Conservation (phyloP, 139 green algal species). For the Asterochloris sp. region DNA sequence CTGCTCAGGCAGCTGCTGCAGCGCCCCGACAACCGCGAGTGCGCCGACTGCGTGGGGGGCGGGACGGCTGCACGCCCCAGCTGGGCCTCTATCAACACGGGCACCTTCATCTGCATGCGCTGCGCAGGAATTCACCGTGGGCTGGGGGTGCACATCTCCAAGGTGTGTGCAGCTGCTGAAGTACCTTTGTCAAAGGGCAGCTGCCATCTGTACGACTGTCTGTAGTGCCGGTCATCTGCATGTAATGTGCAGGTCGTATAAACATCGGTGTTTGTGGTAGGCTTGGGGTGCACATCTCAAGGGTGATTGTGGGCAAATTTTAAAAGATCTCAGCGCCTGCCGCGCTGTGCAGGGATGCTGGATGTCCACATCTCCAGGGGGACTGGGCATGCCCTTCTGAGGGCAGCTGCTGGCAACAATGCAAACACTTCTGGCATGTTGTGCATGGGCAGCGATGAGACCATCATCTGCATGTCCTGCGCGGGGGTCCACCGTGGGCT, state of each 20-base stretch:
- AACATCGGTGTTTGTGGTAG: background rate
- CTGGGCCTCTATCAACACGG: conserved; percentile 72
- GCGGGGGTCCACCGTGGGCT: conserved; percentile 58
- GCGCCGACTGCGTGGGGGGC: conserved; percentile 57
- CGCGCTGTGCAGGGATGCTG: too few relatives aligned
- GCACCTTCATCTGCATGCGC: conserved; percentile 74
- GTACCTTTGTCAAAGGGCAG: background rate
- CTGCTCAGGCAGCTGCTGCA: conserved; percentile 48
- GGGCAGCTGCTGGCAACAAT: too few relatives aligned
- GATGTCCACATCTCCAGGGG: too few relatives aligned
- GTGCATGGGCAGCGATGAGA: conserved; percentile 38
- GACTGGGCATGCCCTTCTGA: too few relatives aligned
- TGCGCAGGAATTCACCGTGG: conserved; percentile 65
- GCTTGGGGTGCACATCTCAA: background rate
- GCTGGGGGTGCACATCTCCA: conserved; percentile 68
- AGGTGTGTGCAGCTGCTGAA: conserved; percentile 26
- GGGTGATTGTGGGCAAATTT: too few relatives aligned
- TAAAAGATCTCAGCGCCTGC: too few relatives aligned
- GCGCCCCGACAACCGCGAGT: conserved; percentile 42
- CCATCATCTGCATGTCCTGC: conserved; percentile 72
- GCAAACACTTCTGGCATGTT: too few relatives aligned
- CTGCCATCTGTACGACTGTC: background rate
- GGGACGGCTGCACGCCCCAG: conserved; percentile 38
- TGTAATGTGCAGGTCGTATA: background rate
- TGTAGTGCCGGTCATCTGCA: background rate